Evolutionary conservation across 2,329 filamentous ascomycete species (phyloP).

Genomic region (Neobulgaria alba): DNA sequence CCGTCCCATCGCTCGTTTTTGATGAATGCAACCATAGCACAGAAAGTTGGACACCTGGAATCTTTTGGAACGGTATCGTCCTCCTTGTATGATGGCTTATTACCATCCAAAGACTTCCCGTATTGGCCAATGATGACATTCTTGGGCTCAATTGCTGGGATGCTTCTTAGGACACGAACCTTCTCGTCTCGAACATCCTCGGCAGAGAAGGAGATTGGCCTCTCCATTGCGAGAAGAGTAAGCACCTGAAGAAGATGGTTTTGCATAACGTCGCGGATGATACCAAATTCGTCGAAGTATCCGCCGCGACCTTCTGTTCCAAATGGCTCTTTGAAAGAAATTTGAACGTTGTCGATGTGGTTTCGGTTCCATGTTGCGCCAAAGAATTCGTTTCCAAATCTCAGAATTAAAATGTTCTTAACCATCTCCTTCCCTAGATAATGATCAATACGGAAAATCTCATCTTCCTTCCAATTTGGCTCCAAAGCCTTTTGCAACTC

Average conservation of each 20-base stretch:
- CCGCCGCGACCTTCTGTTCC: slow-evolving; percentile 95
- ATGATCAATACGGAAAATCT: slow-evolving; percentile 98
- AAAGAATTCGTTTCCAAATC: slow-evolving; percentile 98
- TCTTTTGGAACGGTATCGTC: slow-evolving; percentile 97
- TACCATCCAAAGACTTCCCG: slow-evolving; percentile 89
- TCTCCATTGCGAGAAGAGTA: slow-evolving; percentile 94
- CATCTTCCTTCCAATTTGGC: slow-evolving; percentile 97
- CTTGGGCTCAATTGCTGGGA: slow-evolving; percentile 94
- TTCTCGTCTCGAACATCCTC: slow-evolving; percentile 99
- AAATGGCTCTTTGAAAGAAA: slow-evolving; percentile 99
- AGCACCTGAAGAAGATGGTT: slow-evolving; percentile 97
- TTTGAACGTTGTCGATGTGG: slow-evolving; percentile 98
- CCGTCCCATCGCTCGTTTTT: slow-evolving; percentile 99
- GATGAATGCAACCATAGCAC: slow-evolving; percentile 93
- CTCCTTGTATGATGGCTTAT: slow-evolving; percentile 96
- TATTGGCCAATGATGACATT: slow-evolving; percentile 99
- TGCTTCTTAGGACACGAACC: slow-evolving; percentile 87
- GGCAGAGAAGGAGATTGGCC: slow-evolving; percentile 93
- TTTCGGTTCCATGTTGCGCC: slow-evolving; percentile 98
- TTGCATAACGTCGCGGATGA: slow-evolving; percentile 99
- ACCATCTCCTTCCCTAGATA: slow-evolving; percentile 99
- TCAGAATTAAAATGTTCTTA: slow-evolving; percentile 96
- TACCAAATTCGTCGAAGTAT: slow-evolving; percentile 99
- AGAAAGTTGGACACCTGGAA: slow-evolving; percentile 96
- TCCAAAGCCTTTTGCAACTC: slow-evolving; percentile 91